Evolutionary conservation across 129 eudicot species (phyloP).

Genomic region (Daucus carota): DNA sequence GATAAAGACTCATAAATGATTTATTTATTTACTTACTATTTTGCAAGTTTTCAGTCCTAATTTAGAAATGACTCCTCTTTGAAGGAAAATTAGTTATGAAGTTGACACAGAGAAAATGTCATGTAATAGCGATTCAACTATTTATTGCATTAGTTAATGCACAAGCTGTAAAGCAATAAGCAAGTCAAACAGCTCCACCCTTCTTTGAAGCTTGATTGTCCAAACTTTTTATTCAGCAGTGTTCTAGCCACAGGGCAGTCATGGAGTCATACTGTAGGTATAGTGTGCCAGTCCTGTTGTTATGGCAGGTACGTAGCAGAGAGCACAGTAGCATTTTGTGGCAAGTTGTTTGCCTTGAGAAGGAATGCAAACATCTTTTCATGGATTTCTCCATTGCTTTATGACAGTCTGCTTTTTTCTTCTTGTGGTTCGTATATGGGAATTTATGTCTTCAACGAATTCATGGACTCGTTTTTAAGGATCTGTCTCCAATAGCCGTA

Average conservation of each 20-base stretch:
- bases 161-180: too few relatives aligned
- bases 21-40: neutral
- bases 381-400: neutral
- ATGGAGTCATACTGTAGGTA: neutral
- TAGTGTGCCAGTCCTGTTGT: neutral
- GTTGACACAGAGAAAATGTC: too few relatives aligned
- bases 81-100: too few relatives aligned
- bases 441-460: neutral
- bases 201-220: neutral
- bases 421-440: neutral
- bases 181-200: neutral
- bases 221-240: neutral
- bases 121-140: too few relatives aligned
- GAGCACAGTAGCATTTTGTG: neutral
- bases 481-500: neutral
- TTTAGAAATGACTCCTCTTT: too few relatives aligned
- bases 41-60: neutral
- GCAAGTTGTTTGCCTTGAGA: neutral
- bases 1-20: neutral
- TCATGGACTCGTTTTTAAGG: neutral
- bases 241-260: neutral
- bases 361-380: neutral
- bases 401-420: neutral
- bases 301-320: neutral
- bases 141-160: too few relatives aligned